Evolutionary conservation across 331 rosid genomes (phyloP).

Genomic region (Cydonia oblonga): DNA sequence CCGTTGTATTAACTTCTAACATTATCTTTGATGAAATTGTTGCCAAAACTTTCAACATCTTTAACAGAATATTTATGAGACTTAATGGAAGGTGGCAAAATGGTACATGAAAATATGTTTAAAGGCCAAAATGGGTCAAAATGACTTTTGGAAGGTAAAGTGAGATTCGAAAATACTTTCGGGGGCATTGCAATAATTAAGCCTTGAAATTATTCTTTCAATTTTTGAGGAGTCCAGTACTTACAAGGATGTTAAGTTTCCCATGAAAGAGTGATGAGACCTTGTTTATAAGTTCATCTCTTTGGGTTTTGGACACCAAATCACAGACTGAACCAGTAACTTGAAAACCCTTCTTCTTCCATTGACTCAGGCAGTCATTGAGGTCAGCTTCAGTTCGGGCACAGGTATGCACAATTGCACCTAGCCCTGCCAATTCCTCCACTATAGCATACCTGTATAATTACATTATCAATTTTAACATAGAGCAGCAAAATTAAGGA

Average conservation of each 20-base stretch:
- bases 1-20: too few species aligned
- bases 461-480: background rate
- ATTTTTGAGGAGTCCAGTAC: too few species aligned
- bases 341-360: conserved; percentile 29
- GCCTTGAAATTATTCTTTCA: background rate
- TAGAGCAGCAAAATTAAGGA: too few species aligned
- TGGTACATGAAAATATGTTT: too few species aligned
- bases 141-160: too few species aligned
- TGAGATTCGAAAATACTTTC: background rate
- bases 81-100: too few species aligned
- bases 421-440: conserved; percentile 35
- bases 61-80: too few species aligned
- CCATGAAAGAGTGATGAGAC: conserved; percentile 23
- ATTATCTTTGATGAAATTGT: too few species aligned
- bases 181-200: background rate
- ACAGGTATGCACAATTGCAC: conserved; percentile 37
- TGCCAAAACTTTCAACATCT: too few species aligned
- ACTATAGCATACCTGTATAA: conserved; percentile 24
- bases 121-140: too few species aligned
- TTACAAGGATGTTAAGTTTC: conserved; percentile 47
- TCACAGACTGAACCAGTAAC: conserved; percentile 48
- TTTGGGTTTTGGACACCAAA: conserved; percentile 7
- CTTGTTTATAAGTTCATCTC: background rate
- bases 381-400: conserved; percentile 31
- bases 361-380: conserved; percentile 18